These are phyloP conservation scores for Trichosporon sp. DNA, from an alignment of 1,284 basidiomycete species.

Conservation along the genomic window DNA sequence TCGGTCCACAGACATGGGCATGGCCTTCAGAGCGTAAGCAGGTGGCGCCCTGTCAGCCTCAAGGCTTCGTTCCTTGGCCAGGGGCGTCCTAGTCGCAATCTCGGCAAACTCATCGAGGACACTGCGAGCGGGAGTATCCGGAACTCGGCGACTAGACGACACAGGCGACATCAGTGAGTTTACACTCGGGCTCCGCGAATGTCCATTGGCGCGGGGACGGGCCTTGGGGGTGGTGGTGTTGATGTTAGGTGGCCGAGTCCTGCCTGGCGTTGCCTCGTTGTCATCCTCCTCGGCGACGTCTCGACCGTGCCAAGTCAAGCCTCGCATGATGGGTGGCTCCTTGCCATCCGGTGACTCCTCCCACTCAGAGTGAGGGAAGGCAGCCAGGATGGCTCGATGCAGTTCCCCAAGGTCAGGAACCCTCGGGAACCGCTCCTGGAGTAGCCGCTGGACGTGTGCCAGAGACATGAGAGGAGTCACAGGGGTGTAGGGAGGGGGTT, in stretches of 20 bases:
- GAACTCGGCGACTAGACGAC: constrained; percentile 41
- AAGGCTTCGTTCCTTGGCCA: constrained; percentile 32
- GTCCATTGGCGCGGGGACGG: not conserved
- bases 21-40: constrained; percentile 33
- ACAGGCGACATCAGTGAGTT: constrained; percentile 50
- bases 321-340: constrained; percentile 50
- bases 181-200: constrained; percentile 39
- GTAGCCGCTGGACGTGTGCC: constrained; percentile 46
- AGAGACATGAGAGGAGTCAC: constrained; percentile 48
- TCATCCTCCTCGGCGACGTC: constrained; percentile 46
- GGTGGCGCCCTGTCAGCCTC: constrained; percentile 28
- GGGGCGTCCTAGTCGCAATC: constrained; percentile 50
- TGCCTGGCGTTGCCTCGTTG: constrained; percentile 30
- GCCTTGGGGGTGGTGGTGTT: constrained; percentile 12
- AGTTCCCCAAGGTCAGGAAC: constrained; percentile 47
- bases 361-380: constrained; percentile 51
- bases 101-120: constrained; percentile 53
- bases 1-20: constrained; percentile 37
- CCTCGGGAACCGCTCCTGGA: constrained; percentile 51
- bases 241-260: constrained; percentile 16
- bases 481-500: constrained; percentile 43
- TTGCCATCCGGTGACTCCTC: constrained; percentile 41
- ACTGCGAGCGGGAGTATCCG: constrained; percentile 49
- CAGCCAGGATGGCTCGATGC: constrained; percentile 46
- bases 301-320: constrained; percentile 51